Conservation (phyloP, 306 rosid species). For the Quercus glauca region DNA sequence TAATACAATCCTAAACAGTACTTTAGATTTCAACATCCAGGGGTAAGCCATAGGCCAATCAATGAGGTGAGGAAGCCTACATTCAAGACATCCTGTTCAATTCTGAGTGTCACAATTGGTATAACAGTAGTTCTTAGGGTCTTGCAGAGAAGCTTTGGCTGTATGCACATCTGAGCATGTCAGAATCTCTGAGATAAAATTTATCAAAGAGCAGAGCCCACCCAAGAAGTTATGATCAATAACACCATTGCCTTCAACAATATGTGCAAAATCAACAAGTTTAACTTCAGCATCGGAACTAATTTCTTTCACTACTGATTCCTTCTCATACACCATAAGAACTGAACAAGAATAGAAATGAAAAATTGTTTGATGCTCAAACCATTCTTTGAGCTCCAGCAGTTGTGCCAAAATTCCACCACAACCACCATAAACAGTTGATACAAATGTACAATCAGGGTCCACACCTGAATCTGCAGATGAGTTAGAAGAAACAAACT, state of each 20-base stretch:
- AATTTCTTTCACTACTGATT: constrained; percentile 26
- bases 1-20: neutral
- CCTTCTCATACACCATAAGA: constrained; percentile 56
- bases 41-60: neutral
- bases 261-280: constrained; percentile 87
- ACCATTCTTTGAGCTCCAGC: constrained; percentile 72
- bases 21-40: neutral
- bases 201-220: constrained; percentile 84
- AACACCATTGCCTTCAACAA: constrained; percentile 47
- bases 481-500: constrained; percentile 58
- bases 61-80: neutral
- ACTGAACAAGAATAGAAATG: constrained; percentile 74
- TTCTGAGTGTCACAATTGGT: neutral
- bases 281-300: constrained; percentile 38
- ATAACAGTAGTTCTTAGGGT: neutral
- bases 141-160: neutral
- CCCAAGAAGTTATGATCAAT: constrained; percentile 96
- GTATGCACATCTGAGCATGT: neutral
- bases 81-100: neutral
- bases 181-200: constrained; percentile 53
- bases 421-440: constrained; percentile 49
- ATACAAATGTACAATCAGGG: constrained; percentile 50
- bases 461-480: constrained; percentile 14
- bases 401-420: constrained; percentile 54
- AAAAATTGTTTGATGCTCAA: constrained; percentile 71